Evolutionary conservation across 1,284 basidiomycete species (phyloP).

Genomic region (Crucibulum parvulum): DNA sequence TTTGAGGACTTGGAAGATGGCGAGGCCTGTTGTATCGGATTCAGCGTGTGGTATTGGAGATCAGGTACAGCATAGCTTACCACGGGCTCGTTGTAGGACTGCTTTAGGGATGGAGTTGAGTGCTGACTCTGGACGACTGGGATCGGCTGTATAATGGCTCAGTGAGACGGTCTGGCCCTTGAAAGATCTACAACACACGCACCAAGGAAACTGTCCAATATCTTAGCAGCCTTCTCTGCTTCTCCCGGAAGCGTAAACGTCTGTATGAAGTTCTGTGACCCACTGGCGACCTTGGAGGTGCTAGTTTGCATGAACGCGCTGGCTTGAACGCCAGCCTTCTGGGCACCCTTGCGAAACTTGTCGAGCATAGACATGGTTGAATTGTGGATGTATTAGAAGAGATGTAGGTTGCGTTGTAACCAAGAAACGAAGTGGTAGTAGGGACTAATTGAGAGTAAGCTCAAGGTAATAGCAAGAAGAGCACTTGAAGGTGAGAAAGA

Average conservation of each 20-base stretch:
- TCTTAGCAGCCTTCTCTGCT: slow-evolving; percentile 91
- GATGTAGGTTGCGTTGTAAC: not conserved
- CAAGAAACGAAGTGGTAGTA: too few relatives aligned
- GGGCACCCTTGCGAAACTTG: slow-evolving; percentile 82
- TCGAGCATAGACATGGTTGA: slow-evolving; percentile 64
- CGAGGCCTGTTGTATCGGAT: slow-evolving; percentile 68
- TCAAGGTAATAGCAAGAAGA: too few relatives aligned
- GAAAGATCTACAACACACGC: slow-evolving; percentile 28
- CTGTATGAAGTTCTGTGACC: slow-evolving; percentile 79
- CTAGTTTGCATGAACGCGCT: slow-evolving; percentile 74
- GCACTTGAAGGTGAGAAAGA: too few relatives aligned
- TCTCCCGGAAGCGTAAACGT: slow-evolving; percentile 88
- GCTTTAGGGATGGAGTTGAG: slow-evolving; percentile 96
- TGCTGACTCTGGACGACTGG: slow-evolving; percentile 87
- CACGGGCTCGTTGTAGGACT: slow-evolving; percentile 89
- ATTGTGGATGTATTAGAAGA: not conserved
- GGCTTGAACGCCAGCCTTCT: slow-evolving; percentile 84
- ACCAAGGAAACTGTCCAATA: slow-evolving; percentile 91
- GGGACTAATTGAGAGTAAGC: too few relatives aligned
- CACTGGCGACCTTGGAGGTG: slow-evolving; percentile 70
- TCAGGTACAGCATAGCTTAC: slow-evolving; percentile 43
- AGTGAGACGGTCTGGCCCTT: not conserved
- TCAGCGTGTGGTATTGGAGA: not conserved
- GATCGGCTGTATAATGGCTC: slow-evolving; percentile 73
- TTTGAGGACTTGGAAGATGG: slow-evolving; percentile 94